Evolutionary conservation across 805 yeast species (phyloP), one percentile per base, ranked within the genome.

Genomic region (Nakazawaea pomicola): DNA sequence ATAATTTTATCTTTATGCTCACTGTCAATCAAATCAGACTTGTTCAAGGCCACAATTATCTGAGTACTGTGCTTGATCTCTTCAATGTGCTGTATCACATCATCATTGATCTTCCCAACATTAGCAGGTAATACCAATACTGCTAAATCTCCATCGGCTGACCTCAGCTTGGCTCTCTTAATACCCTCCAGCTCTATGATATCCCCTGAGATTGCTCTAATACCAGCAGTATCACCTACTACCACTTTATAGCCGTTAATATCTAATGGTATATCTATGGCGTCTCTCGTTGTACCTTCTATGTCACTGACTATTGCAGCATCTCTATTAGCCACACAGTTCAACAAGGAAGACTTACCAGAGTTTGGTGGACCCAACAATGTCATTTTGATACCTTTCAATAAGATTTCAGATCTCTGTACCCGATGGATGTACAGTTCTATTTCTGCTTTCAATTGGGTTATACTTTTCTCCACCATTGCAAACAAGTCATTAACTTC

Each of bases 331-430:
- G 90, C 87, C 6, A 93, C 58, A n/a, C 63, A 54, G 53, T 93
- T 93, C 38, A 93, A 60, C 9, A 93, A 61, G 1, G 96, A 86
- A 3, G 96, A 89, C 56, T 93, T 93, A 0, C 99, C 99, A 1
- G 96, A 96, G 59, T 93, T 93, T 1, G 99, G 96, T 6, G 95
- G 93, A 0, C 99, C 99, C 11, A 90, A 49, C 8, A 93, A 63
- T 0, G 82, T 78, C 19, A 90, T 52, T 43, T 76, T 76, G 21
- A 91, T 78, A 1, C 99, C 99, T 18, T 72, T 67, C 30, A 81
- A 59, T 12, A 91, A 58, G 1, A 90, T 64, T 49, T 80, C 84
- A 0, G 87, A 74, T 40, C 76, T 62, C 29, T 67, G 65, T 4
- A 81, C 74, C 51, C 68, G 75, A 1, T 47, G 35, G 18, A 78